Evolutionary conservation across 2,329 filamentous ascomycete genomes (phyloP).

Genomic region (Pseudogymnoascus destructans): DNA sequence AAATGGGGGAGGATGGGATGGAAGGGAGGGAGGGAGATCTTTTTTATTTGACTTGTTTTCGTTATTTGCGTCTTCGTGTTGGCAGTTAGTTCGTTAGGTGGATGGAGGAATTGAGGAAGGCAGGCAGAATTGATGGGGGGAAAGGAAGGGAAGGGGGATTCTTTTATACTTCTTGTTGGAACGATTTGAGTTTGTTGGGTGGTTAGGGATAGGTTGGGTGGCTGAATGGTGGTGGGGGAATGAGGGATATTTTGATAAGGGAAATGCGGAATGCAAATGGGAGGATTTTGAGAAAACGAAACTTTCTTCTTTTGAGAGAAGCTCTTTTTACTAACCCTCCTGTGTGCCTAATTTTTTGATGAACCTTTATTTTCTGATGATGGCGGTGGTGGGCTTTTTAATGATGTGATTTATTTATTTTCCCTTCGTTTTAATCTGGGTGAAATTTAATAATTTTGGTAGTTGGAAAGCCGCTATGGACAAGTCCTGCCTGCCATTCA

Average conservation of each 20-base stretch:
- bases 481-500: too few relatives aligned
- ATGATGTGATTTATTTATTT: too few relatives aligned
- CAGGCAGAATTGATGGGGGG: neutral
- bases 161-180: neutral
- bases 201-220: neutral
- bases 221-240: neutral
- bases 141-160: neutral
- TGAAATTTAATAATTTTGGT: too few relatives aligned
- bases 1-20: neutral
- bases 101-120: neutral
- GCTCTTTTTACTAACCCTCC: neutral
- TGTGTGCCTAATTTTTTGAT: neutral
- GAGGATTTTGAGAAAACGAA: neutral
- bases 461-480: too few relatives aligned
- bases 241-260: neutral
- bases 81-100: neutral
- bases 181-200: neutral
- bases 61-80: neutral
- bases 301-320: neutral
- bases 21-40: neutral
- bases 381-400: too few relatives aligned
- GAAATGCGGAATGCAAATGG: neutral
- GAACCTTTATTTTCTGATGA: neutral
- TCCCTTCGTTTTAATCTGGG: too few relatives aligned
- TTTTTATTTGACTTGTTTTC: neutral